Conservation (phyloP, 306 rosid species). For the Styphnolobium japonicum region DNA sequence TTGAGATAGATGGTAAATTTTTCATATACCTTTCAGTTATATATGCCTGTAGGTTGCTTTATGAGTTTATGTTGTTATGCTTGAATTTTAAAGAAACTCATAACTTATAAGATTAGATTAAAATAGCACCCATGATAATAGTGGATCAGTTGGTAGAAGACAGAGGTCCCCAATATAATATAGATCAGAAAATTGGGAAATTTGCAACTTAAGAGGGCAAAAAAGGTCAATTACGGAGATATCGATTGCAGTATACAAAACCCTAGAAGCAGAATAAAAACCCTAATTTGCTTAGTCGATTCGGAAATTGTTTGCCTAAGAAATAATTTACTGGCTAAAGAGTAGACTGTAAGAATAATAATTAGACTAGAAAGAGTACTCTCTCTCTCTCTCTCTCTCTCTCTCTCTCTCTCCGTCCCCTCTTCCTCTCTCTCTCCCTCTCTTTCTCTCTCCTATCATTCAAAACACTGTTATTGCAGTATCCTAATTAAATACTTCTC, state of each 20-base stretch:
- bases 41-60: not conserved
- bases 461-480: conserved; percentile 49
- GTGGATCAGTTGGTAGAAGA: not conserved
- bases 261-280: conserved; percentile 42
- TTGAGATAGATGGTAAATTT: conserved; percentile 51
- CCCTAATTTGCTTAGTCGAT: conserved; percentile 46
- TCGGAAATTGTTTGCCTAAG: not conserved
- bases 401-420: too few species aligned
- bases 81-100: not conserved
- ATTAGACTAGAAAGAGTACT: conserved; percentile 32
- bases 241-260: conserved; percentile 24
- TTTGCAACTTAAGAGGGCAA: not conserved
- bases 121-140: not conserved
- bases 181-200: not conserved
- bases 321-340: not conserved
- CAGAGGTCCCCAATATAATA: not conserved
- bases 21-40: not conserved
- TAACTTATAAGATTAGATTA: not conserved
- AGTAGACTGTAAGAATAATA: conserved; percentile 15
- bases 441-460: conserved; percentile 55
- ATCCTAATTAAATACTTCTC: conserved; percentile 51
- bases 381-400: conserved; percentile 9
- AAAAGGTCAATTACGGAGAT: not conserved
- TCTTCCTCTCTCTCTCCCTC: not conserved
- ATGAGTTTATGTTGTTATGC: not conserved